These are phyloP conservation scores for Penicillium sp. DNA, from an alignment of 2,329 filamentous ascomycete genomes.

Conservation along the genomic window DNA sequence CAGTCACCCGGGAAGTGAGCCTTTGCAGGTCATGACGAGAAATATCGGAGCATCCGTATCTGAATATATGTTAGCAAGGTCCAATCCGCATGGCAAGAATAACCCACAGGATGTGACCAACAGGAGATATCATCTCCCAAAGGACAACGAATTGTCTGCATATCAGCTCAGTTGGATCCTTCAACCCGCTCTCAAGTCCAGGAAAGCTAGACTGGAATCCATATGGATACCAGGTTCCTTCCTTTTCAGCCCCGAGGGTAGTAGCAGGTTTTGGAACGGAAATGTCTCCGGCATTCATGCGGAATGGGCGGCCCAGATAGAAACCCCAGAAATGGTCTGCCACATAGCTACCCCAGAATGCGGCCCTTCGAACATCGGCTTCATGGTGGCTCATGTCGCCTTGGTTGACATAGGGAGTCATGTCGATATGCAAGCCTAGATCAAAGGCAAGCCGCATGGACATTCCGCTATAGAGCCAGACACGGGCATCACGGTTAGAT, in stretches of 20 bases:
- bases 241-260: conserved; percentile 21
- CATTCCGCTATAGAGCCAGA: conserved; percentile 45
- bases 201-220: conserved; percentile 21
- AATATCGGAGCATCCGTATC: conserved; percentile 37
- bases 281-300: conserved; percentile 40
- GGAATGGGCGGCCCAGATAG: conserved; percentile 42
- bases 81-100: background rate
- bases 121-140: conserved; percentile 43
- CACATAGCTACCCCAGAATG: conserved; percentile 44
- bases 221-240: conserved; percentile 32
- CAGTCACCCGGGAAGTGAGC: conserved; percentile 33
- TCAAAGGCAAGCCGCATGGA: conserved; percentile 41
- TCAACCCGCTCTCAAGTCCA: conserved; percentile 19
- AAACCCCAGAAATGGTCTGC: conserved; percentile 44
- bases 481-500: conserved; percentile 42
- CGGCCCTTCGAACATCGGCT: conserved; percentile 37
- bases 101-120: conserved; percentile 40
- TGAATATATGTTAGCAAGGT: conserved; percentile 19
- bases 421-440: conserved; percentile 42
- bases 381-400: conserved; percentile 39
- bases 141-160: conserved; percentile 38
- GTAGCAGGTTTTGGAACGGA: conserved; percentile 38
- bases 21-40: conserved; percentile 37
- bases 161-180: conserved; percentile 32
- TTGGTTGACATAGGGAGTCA: conserved; percentile 37